Evolutionary conservation across 768 basidiomycete genomes (phyloP).

Genomic region (Mycena alexandri): DNA sequence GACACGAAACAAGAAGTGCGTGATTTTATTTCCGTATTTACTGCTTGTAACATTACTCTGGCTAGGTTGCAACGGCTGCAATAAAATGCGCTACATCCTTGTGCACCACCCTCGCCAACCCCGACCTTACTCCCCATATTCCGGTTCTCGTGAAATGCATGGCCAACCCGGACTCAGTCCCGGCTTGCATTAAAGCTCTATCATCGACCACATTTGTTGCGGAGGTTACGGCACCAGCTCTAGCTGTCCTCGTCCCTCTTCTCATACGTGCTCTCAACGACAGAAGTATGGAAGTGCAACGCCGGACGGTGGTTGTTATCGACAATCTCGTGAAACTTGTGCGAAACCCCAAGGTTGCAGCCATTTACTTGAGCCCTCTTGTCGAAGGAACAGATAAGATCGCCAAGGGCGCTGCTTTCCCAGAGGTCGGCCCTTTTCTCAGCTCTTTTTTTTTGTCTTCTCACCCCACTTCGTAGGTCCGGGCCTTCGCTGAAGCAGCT

Average conservation of each 20-base stretch:
- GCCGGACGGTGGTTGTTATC: constrained; percentile 93
- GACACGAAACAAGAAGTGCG: constrained; percentile 95
- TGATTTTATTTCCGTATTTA: constrained; percentile 19
- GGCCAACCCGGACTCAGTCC: constrained; percentile 89
- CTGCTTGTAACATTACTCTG: not conserved
- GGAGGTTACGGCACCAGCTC: constrained; percentile 95
- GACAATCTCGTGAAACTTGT: constrained; percentile 99
- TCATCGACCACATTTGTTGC: constrained; percentile 97
- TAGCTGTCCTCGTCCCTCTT: constrained; percentile 95
- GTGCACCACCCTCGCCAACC: constrained; percentile 92
- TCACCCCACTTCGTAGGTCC: constrained; percentile 64
- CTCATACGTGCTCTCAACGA: constrained; percentile 93
- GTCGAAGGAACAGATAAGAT: constrained; percentile 94
- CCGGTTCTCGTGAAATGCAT: constrained; percentile 93
- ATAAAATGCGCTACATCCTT: constrained; percentile 91
- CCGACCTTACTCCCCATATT: constrained; percentile 92
- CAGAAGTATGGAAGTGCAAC: constrained; percentile 95
- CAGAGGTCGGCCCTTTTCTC: constrained; percentile 72
- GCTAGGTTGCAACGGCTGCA: constrained; percentile 86
- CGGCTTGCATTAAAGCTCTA: constrained; percentile 93
- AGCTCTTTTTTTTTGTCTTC: constrained; percentile 20
- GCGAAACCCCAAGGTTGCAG: constrained; percentile 90
- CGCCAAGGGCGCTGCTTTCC: constrained; percentile 92
- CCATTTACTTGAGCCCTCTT: constrained; percentile 86
- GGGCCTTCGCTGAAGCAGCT: constrained; percentile 91